These are phyloP conservation scores for Papiliotrema flavescens DNA, from an alignment of 1,284 basidiomycete species.

Conservation along the genomic window DNA sequence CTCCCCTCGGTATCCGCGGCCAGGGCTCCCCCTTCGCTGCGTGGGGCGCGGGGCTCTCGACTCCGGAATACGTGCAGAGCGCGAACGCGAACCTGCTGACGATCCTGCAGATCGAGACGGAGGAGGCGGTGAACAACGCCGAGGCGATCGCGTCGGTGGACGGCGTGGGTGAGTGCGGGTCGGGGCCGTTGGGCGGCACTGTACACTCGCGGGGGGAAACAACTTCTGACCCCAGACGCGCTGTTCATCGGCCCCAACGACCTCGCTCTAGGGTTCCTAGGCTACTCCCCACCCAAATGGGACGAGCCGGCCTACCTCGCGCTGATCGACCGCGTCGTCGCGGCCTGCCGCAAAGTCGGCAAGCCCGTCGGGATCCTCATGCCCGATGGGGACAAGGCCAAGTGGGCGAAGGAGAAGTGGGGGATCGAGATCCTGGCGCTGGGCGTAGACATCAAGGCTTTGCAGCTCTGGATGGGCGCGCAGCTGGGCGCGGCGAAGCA, in stretches of 20 bases:
- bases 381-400: conserved; percentile 16
- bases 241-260: conserved; percentile 43
- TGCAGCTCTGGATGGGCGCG: conserved; percentile 3
- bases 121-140: conserved; percentile 29
- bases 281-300: conserved; percentile 32
- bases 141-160: conserved; percentile 32
- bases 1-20: conserved; percentile 34
- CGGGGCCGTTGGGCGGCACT: neutral
- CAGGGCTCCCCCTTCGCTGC: conserved; percentile 35
- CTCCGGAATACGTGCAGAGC: conserved; percentile 26
- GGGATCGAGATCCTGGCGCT: conserved; percentile 7
- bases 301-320: conserved; percentile 31
- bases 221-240: conserved; percentile 23
- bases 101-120: conserved; percentile 34
- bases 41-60: conserved; percentile 25
- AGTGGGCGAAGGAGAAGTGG: conserved; percentile 7
- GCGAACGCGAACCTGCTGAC: conserved; percentile 32
- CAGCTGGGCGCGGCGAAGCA: conserved; percentile 1
- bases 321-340: conserved; percentile 28
- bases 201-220: neutral
- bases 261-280: conserved; percentile 33
- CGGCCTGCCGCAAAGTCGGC: conserved; percentile 26
- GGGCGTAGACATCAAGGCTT: conserved; percentile 5
- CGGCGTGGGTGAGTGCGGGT: conserved; percentile 26
- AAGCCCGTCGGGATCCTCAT: conserved; percentile 29